Conservation (phyloP, 306 rosid genomes). For the Begonia masoniana region DNA sequence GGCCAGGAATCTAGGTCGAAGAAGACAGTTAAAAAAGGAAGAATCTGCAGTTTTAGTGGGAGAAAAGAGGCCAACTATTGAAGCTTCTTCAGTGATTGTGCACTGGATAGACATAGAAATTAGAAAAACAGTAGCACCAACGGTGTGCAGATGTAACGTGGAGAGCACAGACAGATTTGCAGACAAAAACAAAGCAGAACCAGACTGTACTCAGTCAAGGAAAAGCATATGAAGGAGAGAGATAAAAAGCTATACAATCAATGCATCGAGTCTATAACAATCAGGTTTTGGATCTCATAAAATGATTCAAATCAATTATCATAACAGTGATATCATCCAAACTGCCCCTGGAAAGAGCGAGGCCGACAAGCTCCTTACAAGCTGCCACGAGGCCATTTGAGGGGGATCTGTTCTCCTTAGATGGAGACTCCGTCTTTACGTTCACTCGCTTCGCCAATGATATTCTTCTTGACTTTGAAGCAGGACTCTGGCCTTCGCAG, state of each 20-base stretch:
- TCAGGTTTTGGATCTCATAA: slow-evolving; percentile 12
- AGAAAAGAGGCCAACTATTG: neutral
- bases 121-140: slow-evolving; percentile 2
- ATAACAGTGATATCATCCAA: slow-evolving; percentile 55
- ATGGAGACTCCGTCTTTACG: slow-evolving; percentile 23
- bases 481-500: slow-evolving; percentile 36
- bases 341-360: slow-evolving; percentile 42
- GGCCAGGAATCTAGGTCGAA: slow-evolving; percentile 13
- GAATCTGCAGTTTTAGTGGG: slow-evolving; percentile 3
- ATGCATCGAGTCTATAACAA: too few species aligned
- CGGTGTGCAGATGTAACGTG: too few species aligned
- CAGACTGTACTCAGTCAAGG: too few species aligned
- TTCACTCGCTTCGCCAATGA: slow-evolving; percentile 25
- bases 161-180: too few species aligned
- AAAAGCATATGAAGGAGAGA: too few species aligned
- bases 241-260: too few species aligned
- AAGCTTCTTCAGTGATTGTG: too few species aligned
- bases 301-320: slow-evolving; percentile 39
- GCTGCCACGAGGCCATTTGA: slow-evolving; percentile 31
- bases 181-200: too few species aligned
- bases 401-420: slow-evolving; percentile 18
- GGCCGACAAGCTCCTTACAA: slow-evolving; percentile 50
- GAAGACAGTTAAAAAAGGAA: slow-evolving; percentile 2
- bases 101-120: neutral
- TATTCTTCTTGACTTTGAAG: slow-evolving; percentile 31